Base-by-base conservation (phyloP, 2,329 filamentous ascomycete species). In the Fusarium guadeloupense region DNA sequence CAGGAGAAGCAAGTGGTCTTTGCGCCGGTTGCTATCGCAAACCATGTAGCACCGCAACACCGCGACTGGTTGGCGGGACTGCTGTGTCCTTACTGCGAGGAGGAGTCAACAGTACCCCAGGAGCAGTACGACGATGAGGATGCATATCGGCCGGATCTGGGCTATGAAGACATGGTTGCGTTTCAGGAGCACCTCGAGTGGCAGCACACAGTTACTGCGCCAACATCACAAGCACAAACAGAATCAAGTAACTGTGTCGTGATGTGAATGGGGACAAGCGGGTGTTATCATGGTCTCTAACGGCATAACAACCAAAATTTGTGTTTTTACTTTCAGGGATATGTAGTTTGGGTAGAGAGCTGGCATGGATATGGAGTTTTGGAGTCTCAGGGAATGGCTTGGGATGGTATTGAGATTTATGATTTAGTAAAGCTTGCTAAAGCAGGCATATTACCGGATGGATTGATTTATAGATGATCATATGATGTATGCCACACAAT, bases 161-260 rank as follows among this genome's bases (percentile, higher is more conserved):
- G 82, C 48, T 84, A 85, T 65, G 78, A 79, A 37, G 77, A 79
- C 60, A 69, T 87, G 38, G 73, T 70, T 14, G 75, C 76, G 14
- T 80, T 86, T 31, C 80, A 81, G 69, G 80, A 81, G 54, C 85
- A 87, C 62, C 75, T 87, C 23, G 81, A 82, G 63, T 87, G 85
- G 85, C 76, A 80, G 59, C 85, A 87, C 61, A 78, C 77, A 7
- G 73, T 77, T 2, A 67, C 76, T 9, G 72, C 75, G 30, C 69
- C 77, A 48, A 77, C 78, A 8, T 66, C 68, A 4, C 64, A 79
- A 53, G 72, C 74, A 34, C 72, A 70, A 10, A 52, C 70, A 10
- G 59, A 72, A 26, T 41, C 76, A 28, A 34, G 73, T 20, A 81
- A 70, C 28, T 86, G 84, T 62, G 62, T 54, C 38, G 63, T 83